Evolutionary conservation across 116 monocot species (phyloP), one percentile per base, ranked within the genome.

Genomic region (Iris pallida): DNA sequence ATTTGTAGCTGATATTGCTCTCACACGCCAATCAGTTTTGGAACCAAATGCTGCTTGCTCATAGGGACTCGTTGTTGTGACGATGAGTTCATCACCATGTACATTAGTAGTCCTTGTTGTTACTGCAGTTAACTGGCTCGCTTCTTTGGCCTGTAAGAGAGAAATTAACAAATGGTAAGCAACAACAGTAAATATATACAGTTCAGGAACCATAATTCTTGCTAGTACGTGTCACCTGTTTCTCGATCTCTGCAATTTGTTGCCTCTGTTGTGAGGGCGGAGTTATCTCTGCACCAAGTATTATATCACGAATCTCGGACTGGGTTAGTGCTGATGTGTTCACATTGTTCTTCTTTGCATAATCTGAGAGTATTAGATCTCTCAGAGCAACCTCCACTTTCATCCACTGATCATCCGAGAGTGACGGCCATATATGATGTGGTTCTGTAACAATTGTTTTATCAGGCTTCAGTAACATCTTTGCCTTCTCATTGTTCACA

Each of bases 261-360:
- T 98, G 97, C 64, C 97, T 85, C 81, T 98, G 97, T 46, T 92
- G 93, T 48, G 97, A 98, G 16, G 85, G 85, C 20, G 85, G 85
- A 75, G 85, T 75, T 8, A 85, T 85, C 68, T 85, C 85, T 53
- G 97, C 97, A 71, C 97, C 97, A 69, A 98, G 97, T 44, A 98
- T 98, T 15, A 98, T 98, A 67, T 98, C 97, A 54, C 97, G 92
- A 64, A 98, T 98, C 71, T 98, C 97, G 75, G 97, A 98, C 68
- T 98, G 97, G 5, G 97, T 98, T 13, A 98, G 70, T 20, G 97
- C 97, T 9, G 97, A 98, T 16, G 97, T 98, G 79, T 98, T 98
- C 17, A 98, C 97, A 76, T 98, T 85, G 57, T 85, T 85, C 81
- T 85, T 85, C 74, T 85, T 85, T 1, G 85, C 85, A 81, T 85